phyloP scores from a whole-genome alignment of 257 asterid species.

The Eucommia ulmoides region DNA sequence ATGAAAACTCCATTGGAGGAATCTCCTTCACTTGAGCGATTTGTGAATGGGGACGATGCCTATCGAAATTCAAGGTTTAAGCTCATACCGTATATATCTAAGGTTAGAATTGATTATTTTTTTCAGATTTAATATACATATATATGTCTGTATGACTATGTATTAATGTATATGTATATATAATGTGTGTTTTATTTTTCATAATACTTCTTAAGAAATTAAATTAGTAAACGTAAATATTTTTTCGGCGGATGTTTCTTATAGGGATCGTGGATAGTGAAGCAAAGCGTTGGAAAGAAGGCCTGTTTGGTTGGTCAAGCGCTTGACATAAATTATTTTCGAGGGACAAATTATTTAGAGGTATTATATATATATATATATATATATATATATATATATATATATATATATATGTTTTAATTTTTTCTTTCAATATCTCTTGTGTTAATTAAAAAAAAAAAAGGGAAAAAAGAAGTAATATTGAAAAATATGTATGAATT shows the following conservation, averaged over 20 bases:
- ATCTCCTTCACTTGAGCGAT: slow-evolving; percentile 55
- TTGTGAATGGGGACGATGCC: slow-evolving; percentile 74
- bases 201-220: neutral
- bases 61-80: slow-evolving; percentile 77
- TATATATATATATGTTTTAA: too few species aligned
- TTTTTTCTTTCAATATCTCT: too few species aligned
- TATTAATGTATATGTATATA: too few species aligned
- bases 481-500: slow-evolving; percentile 2
- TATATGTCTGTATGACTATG: too few species aligned
- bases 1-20: slow-evolving; percentile 48
- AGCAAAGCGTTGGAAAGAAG: slow-evolving; percentile 92
- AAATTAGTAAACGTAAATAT: neutral
- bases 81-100: slow-evolving; percentile 74
- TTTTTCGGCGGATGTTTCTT: neutral
- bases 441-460: too few species aligned
- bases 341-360: slow-evolving; percentile 82
- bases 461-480: too few species aligned
- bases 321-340: slow-evolving; percentile 60
- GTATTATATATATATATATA: slow-evolving; percentile 16
- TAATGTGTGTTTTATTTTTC: neutral
- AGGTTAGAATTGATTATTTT: too few species aligned
- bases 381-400: too few species aligned
- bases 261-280: slow-evolving; percentile 97
- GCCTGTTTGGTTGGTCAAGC: slow-evolving; percentile 91
- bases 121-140: too few species aligned